Evolutionary conservation across 2,329 filamentous ascomycete genomes (phyloP), one percentile per base, ranked within the genome.

Genomic region (Cytospora mali): DNA sequence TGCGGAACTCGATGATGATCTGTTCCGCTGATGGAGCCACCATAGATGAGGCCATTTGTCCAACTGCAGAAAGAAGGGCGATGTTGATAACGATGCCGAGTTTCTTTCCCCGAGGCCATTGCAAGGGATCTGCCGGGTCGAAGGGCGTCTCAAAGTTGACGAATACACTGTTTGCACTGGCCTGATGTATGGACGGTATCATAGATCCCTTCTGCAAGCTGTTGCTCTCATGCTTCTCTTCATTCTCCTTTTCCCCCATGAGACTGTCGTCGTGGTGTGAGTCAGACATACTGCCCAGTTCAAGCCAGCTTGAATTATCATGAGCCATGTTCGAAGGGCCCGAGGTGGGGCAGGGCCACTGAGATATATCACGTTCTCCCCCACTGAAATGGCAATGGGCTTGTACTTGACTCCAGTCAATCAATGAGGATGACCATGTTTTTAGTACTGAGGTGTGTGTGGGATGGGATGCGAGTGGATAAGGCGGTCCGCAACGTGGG

Each of bases 31-130:
- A 64, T 0, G 68, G 67, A 6, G 68, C 68, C 11, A 66, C 66
- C 49, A 69, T 68, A 6, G 68, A 67, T 1, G 68, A 65, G n/a
- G 64, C 67, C 13, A 69, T 60, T 27, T 60, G 58, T 23, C 58
- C 58, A 1, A 25, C 33, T 6, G 58, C 58, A 7, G 58, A 53
- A 28, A 60, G 58, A 21, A 60, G 58, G n/a, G 49, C 25, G 18
- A 60, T 49, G 58, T 60, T 60, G 29, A 60, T 29, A 23, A 60
- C 58, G 21, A 54, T 54, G 18, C 50, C 31, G 13, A 48, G 13
- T 18, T 60, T 60, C 50, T 60, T 60, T 11, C 23, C 35, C 2
- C 11, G 31, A 3, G 49, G 2, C 58, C 58, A 60, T 9, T 54
- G 58, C 10, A 60, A 23, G 42, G 42, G 42, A 13, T 46, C 42